phyloP scores from a whole-genome alignment of 768 basidiomycete genomes.

The Amanita jacksonii region DNA sequence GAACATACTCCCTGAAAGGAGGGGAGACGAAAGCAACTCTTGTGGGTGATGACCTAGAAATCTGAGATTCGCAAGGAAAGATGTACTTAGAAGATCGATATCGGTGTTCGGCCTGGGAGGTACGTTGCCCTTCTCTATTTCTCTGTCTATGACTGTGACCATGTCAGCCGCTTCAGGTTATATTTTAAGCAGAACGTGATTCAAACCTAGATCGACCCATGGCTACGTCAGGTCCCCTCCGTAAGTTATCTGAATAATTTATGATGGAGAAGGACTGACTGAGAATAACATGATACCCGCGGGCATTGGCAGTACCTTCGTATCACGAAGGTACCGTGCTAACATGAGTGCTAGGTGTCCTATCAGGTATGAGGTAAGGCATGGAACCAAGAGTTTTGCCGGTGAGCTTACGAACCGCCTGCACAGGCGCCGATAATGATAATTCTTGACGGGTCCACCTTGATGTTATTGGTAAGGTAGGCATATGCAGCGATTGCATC shows the following conservation, averaged over 20 bases:
- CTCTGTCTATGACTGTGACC: conserved; percentile 10
- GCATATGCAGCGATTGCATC: conserved; percentile 42
- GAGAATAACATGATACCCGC: conserved; percentile 14
- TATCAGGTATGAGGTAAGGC: too few relatives aligned
- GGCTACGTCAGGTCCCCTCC: too few relatives aligned
- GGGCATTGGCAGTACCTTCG: conserved; percentile 15
- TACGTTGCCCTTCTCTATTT: conserved; percentile 8
- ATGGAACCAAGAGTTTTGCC: conserved; percentile 10
- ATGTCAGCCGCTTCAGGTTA: too few relatives aligned
- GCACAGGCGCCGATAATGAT: conserved; percentile 44
- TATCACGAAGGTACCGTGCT: conserved; percentile 9
- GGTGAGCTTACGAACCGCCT: conserved; percentile 23
- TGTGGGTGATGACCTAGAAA: conserved; percentile 14
- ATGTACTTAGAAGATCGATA: conserved; percentile 13
- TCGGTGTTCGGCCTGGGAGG: conserved; percentile 11
- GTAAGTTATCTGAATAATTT: not conserved
- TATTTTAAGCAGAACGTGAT: not conserved
- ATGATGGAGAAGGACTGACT: conserved; percentile 8
- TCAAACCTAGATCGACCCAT: conserved; percentile 14
- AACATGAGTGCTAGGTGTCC: conserved; percentile 9
- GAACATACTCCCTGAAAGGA: conserved; percentile 13
- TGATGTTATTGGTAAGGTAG: conserved; percentile 33
- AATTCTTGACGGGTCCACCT: conserved; percentile 32
- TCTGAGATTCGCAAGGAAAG: conserved; percentile 11
- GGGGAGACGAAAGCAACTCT: conserved; percentile 11